phyloP scores from a whole-genome alignment of 805 yeast species.

The Starmerella khaoyaiensis region DNA sequence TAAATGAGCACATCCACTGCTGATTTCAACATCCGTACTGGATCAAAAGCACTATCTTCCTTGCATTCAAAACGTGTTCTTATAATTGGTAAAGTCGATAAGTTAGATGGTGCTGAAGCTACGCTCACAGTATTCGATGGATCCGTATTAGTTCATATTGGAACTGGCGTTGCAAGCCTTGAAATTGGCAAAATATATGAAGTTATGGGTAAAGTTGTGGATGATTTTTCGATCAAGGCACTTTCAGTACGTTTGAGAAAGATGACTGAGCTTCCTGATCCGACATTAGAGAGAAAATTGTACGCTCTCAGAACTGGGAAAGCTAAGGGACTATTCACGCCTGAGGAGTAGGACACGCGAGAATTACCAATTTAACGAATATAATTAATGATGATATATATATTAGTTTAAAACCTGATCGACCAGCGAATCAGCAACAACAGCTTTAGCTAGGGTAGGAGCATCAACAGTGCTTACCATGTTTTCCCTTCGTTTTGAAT shows the following conservation, averaged over 20 bases:
- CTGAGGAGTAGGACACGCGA: too few species aligned
- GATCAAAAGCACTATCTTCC: slow-evolving; percentile 7
- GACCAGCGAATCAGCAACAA: slow-evolving; percentile 10
- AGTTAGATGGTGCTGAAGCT: slow-evolving; percentile 26
- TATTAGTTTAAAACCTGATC: not conserved
- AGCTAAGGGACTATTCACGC: slow-evolving; percentile 1
- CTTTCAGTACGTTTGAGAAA: slow-evolving; percentile 21
- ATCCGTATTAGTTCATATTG: slow-evolving; percentile 23
- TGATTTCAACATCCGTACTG: slow-evolving; percentile 4
- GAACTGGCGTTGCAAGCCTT: slow-evolving; percentile 16
- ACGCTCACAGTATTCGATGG: slow-evolving; percentile 21
- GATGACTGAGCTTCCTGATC: slow-evolving; percentile 15
- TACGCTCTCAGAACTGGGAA: slow-evolving; percentile 3
- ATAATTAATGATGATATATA: not conserved
- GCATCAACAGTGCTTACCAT: slow-evolving; percentile 6
- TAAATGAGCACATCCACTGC: slow-evolving; percentile 4
- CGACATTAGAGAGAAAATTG: slow-evolving; percentile 9
- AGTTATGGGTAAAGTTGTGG: slow-evolving; percentile 27
- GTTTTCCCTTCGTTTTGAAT: slow-evolving; percentile 1
- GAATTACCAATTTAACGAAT: not conserved
- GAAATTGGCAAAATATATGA: slow-evolving; percentile 26
- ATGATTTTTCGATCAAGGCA: slow-evolving; percentile 24
- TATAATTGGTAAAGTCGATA: slow-evolving; percentile 26
- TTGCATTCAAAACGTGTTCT: slow-evolving; percentile 25
- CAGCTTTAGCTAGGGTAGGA: slow-evolving; percentile 7